phyloP scores from a whole-genome alignment of 352 stramenopile species.

The Globisporangium sylvaticum region DNA sequence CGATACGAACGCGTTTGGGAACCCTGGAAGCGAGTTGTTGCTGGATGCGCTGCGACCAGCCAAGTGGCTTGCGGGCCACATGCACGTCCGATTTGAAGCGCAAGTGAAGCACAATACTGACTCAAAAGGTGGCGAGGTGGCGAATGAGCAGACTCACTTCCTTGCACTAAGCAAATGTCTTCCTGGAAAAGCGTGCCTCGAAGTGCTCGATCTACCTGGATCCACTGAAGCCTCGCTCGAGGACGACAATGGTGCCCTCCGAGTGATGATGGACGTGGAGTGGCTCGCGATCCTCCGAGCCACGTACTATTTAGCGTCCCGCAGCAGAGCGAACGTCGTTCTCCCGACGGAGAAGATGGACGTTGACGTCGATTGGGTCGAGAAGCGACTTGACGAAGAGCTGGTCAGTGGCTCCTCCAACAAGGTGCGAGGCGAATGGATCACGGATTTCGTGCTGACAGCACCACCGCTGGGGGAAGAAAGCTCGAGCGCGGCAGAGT shows the following conservation, averaged over 20 bases:
- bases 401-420: not conserved
- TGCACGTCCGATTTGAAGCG: constrained; percentile 93
- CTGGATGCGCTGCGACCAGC: constrained; percentile 74
- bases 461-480: constrained; percentile 18
- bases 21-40: constrained; percentile 64
- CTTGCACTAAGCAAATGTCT: constrained; percentile 94
- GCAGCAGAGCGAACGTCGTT: constrained; percentile 16
- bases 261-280: constrained; percentile 75
- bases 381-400: constrained; percentile 11
- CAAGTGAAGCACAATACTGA: constrained; percentile 48
- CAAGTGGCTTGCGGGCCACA: constrained; percentile 93
- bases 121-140: not conserved
- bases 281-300: constrained; percentile 84
- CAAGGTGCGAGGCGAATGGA: constrained; percentile 17
- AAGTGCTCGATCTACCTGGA: constrained; percentile 61
- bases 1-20: constrained; percentile 79
- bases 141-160: constrained; percentile 68
- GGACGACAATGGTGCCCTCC: constrained; percentile 11
- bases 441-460: constrained; percentile 26
- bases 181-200: constrained; percentile 73
- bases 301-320: constrained; percentile 57
- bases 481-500: not conserved
- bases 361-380: constrained; percentile 49
- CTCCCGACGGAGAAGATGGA: constrained; percentile 21
- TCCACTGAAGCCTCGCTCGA: not conserved